These are phyloP conservation scores for Oryza officinalis DNA, from an alignment of 176 grass and related monocot species.

Conservation along the genomic window DNA sequence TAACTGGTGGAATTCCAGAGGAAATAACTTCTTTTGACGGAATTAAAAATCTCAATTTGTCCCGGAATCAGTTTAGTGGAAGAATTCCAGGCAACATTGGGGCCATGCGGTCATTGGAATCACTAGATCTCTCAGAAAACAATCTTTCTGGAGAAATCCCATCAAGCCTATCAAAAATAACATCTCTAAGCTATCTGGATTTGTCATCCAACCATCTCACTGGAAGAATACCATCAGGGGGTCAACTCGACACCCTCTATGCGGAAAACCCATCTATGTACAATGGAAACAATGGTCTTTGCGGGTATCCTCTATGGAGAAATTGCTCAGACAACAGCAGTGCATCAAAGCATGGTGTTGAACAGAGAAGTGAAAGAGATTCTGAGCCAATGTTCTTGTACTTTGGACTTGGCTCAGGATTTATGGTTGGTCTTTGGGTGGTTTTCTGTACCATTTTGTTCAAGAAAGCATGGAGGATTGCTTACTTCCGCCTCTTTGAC, in stretches of 20 bases:
- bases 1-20: too few relatives aligned
- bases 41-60: conserved; percentile 25
- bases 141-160: conserved; percentile 32
- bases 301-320: conserved; percentile 6
- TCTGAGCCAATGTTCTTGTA: conserved; percentile 7
- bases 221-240: conserved; percentile 34
- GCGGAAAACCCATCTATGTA: conserved; percentile 12
- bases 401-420: not conserved
- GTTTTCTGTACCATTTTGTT: conserved; percentile 25
- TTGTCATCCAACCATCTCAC: conserved; percentile 30
- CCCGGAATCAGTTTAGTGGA: conserved; percentile 9
- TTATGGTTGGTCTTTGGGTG: conserved; percentile 28
- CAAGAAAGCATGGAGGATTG: conserved; percentile 26
- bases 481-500: conserved; percentile 18
- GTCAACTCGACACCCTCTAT: conserved; percentile 14
- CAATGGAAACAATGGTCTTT: conserved; percentile 32
- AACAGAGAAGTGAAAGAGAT: not conserved
- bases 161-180: not conserved
- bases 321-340: not conserved
- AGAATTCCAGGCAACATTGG: conserved; percentile 21
- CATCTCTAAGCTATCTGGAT: too few relatives aligned
- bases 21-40: not conserved
- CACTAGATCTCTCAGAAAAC: conserved; percentile 37
- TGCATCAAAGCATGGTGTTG: not conserved
- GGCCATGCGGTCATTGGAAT: conserved; percentile 27